Conservation (phyloP, 208 protist genomes). For the Strigomonas culicis region DNA sequence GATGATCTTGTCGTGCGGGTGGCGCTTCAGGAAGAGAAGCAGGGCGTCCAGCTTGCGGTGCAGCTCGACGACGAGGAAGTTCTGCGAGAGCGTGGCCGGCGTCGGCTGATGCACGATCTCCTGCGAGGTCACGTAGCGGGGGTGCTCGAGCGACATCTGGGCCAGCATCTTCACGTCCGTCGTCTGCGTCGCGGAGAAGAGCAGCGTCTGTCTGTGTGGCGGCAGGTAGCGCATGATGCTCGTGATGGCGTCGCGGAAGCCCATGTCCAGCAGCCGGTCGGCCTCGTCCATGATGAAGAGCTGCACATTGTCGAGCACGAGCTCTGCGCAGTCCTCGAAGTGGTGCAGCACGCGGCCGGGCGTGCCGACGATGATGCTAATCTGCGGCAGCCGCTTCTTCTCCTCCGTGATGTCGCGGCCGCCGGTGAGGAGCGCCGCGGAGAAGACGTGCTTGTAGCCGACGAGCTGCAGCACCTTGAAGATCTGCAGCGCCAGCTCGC, state of each 20-base stretch:
- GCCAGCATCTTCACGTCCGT: constrained; percentile 93
- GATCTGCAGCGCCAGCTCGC: constrained; percentile 98
- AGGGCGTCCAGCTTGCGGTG: constrained; percentile 96
- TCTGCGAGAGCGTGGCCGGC: constrained; percentile 92
- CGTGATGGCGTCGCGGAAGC: constrained; percentile 94
- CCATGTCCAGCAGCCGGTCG: constrained; percentile 97
- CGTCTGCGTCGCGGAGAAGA: constrained; percentile 99
- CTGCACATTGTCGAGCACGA: constrained; percentile 92
- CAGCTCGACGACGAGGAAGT: constrained; percentile 90
- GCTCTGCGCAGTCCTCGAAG: constrained; percentile 94
- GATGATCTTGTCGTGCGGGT: constrained; percentile 96
- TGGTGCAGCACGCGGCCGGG: constrained; percentile 99
- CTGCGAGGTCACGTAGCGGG: constrained; percentile 96
- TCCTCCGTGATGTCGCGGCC: constrained; percentile 97
- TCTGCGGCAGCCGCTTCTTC: constrained; percentile 85
- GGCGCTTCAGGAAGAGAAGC: constrained; percentile 96
- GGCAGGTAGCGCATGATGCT: constrained; percentile 93
- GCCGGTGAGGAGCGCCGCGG: constrained; percentile 97
- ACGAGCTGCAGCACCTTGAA: constrained; percentile 98
- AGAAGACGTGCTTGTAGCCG: constrained; percentile 90
- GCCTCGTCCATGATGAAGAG: constrained; percentile 99
- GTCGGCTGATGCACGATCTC: constrained; percentile 67
- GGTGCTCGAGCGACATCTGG: constrained; percentile 87
- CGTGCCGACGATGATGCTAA: constrained; percentile 99
- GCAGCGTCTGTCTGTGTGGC: constrained; percentile 94